Conservation (phyloP, 768 basidiomycete genomes). For the Pleurotus platypus region DNA sequence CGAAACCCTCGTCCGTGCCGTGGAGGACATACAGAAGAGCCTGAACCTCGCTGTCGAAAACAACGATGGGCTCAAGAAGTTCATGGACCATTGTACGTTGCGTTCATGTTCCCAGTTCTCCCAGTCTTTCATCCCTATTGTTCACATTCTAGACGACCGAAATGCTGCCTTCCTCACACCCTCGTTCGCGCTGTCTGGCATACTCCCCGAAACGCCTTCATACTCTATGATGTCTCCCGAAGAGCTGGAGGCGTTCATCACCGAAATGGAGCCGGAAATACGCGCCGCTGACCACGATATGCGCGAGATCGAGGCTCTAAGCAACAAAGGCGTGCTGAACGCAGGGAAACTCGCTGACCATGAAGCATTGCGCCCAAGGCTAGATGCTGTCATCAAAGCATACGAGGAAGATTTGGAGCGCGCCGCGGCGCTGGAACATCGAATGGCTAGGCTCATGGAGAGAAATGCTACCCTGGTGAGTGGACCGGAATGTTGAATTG, state of each 20-base stretch:
- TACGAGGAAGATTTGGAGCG: slow-evolving; percentile 57
- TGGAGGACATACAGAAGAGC: slow-evolving; percentile 56
- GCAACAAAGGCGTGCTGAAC: slow-evolving; percentile 65
- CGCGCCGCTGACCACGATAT: slow-evolving; percentile 81
- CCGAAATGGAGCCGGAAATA: slow-evolving; percentile 82
- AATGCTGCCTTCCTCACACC: slow-evolving; percentile 74
- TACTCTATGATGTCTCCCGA: slow-evolving; percentile 64
- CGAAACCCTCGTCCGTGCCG: slow-evolving; percentile 54
- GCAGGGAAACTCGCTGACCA: slow-evolving; percentile 73
- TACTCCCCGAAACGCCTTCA: slow-evolving; percentile 41
- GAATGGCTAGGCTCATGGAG: slow-evolving; percentile 64
- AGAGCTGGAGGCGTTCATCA: slow-evolving; percentile 66
- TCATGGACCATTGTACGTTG: slow-evolving; percentile 69
- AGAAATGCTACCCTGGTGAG: slow-evolving; percentile 68
- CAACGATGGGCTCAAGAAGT: slow-evolving; percentile 70
- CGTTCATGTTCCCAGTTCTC: neutral
- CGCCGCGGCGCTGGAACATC: slow-evolving; percentile 60
- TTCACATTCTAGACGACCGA: slow-evolving; percentile 55
- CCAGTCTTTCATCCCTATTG: neutral
- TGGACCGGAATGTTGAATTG: neutral
- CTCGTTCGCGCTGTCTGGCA: slow-evolving; percentile 70
- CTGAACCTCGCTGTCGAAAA: slow-evolving; percentile 56
- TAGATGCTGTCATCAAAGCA: slow-evolving; percentile 52
- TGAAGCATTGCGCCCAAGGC: slow-evolving; percentile 63
- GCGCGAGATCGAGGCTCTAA: slow-evolving; percentile 69